These are phyloP conservation scores for Fusarium napiforme DNA, from an alignment of 2,329 filamentous ascomycete species.

Conservation along the genomic window DNA sequence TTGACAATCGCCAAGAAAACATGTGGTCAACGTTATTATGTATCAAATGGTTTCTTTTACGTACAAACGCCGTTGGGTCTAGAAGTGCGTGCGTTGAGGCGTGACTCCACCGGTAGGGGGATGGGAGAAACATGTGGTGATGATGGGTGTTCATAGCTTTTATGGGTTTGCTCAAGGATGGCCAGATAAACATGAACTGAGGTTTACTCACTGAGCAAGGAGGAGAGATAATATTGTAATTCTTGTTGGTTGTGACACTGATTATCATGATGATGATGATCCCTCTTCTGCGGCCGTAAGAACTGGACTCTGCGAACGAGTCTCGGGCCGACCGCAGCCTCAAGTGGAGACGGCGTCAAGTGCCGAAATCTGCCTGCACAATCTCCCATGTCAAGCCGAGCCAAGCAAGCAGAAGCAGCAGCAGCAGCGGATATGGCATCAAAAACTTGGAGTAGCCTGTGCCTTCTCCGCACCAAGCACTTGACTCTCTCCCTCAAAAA, in stretches of 20 bases:
- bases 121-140: constrained; percentile 13
- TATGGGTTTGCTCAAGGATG: constrained; percentile 10
- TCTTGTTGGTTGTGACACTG: background rate
- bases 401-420: background rate
- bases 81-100: constrained; percentile 16
- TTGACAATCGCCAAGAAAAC: constrained; percentile 18
- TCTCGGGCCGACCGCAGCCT: constrained; percentile 24
- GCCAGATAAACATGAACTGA: constrained; percentile 1
- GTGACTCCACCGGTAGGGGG: constrained; percentile 9
- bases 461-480: constrained; percentile 11
- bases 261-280: background rate
- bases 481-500: background rate
- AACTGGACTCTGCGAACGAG: background rate
- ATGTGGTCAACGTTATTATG: constrained; percentile 29
- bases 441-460: constrained; percentile 18
- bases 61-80: constrained; percentile 18
- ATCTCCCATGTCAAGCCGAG: constrained; percentile 16
- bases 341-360: constrained; percentile 21
- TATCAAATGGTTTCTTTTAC: constrained; percentile 26
- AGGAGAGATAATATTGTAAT: background rate
- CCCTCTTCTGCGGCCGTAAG: background rate
- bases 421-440: constrained; percentile 23
- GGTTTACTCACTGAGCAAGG: background rate
- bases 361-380: constrained; percentile 10
- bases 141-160: constrained; percentile 10